Conservation (phyloP, 139 green algal genomes). For the Volvox africanus region DNA sequence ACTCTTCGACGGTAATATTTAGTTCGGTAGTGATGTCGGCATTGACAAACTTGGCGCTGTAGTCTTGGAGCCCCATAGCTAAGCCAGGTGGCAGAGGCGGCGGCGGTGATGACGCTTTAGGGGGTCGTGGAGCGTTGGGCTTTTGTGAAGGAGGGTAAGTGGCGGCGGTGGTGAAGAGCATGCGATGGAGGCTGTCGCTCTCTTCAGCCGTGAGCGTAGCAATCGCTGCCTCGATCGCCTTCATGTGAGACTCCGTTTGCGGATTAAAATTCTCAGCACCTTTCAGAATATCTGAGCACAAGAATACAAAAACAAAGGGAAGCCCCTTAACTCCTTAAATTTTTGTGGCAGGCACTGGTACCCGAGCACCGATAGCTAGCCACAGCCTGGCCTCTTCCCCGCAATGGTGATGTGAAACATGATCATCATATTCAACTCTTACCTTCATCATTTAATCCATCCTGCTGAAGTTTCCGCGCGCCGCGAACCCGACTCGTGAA, state of each 20-base stretch:
- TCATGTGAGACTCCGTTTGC: not conserved
- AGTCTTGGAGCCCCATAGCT: not conserved
- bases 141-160: not conserved
- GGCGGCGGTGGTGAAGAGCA: not conserved
- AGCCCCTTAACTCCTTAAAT: too few relatives aligned
- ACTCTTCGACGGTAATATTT: not conserved
- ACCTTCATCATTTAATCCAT: not conserved
- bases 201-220: not conserved
- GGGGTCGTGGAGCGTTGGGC: not conserved
- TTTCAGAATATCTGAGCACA: not conserved
- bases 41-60: constrained; percentile 20
- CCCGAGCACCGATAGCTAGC: too few relatives aligned
- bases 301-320: not conserved
- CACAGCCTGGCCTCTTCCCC: too few relatives aligned
- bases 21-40: constrained; percentile 11
- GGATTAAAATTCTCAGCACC: not conserved
- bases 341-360: too few relatives aligned
- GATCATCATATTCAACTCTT: too few relatives aligned
- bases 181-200: not conserved
- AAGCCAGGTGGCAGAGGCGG: constrained; percentile 7
- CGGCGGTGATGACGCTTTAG: not conserved
- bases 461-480: not conserved
- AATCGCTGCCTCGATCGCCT: constrained; percentile 4
- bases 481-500: not conserved
- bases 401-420: too few relatives aligned